Base-by-base conservation (phyloP, 352 stramenopile species). In the Phytophthora pistaciae region DNA sequence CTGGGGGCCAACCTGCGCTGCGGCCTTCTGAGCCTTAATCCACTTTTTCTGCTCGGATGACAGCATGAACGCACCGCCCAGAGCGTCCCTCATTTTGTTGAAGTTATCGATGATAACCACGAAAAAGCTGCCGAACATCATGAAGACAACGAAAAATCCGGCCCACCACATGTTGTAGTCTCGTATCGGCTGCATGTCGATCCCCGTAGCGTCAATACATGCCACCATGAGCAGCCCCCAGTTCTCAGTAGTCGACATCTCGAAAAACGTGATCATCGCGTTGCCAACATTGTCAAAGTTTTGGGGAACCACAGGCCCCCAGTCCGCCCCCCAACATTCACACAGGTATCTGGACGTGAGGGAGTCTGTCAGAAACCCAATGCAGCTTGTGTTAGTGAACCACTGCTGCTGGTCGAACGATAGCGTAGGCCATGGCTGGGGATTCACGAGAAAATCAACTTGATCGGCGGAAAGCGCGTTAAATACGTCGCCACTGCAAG, bases 91-190 rank as follows among this genome's bases (percentile, higher is more conserved):
- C 91, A 97, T 96, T 31, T 82, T 80, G 54, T 97, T 97, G 66
- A 97, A 99, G 62, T 98, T 97, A 60, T 98, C 93, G 56, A 98
- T 97, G 65, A 98, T 97, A 10, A 98, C 90, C 1, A 98, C 85
- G 57, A 99, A 98, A 55, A 97, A 98, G 56, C 91, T 90, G 18
- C 94, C 90, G 27, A 98, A 75, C 59, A 99, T 81, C 56, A 98
- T 96, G 76, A 98, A 98, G 0, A 81, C 20, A 3, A 97, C 68
- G 57, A 96, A 98, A 66, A 98, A 98, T 5, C 80, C 83, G 3
- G 83, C 75, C 88, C 91, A 97, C 14, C 74, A 54, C 55, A 82
- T 70, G 23, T 92, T 93, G 72, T 92, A 73, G 71, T 98, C 86
- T 10, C 83, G 78, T 44, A 97, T 86, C 5, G 94, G 95, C 79